A percentile compares a stretch with the other conserved stretches of the same genome.
Conservation (phyloP, 495 filamentous ascomycete genomes). For the Penicillium longicatenatum region DNA sequence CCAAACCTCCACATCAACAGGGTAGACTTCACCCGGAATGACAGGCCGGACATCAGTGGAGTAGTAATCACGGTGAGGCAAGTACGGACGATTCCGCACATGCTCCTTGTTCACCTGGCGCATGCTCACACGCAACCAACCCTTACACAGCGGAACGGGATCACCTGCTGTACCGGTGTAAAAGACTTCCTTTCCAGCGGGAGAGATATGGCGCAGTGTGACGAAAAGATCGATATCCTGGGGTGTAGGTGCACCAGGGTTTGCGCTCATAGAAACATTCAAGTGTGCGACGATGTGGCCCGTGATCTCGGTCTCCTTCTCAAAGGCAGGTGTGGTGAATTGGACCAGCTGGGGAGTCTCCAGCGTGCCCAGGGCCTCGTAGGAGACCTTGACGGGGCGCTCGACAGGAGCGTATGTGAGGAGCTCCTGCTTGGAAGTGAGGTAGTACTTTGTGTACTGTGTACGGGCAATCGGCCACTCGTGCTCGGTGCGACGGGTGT, state of each 20-base stretch:
- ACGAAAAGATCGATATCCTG: constrained; percentile 62
- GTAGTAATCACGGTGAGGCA: constrained; percentile 63
- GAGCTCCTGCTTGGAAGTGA: constrained; percentile 51
- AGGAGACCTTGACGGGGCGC: constrained; percentile 51
- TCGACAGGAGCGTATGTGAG: constrained; percentile 55
- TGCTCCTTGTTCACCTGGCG: constrained; percentile 53
- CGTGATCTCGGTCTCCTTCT: constrained; percentile 63
- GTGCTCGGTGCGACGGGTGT: constrained; percentile 51
- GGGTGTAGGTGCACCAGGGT: constrained; percentile 29
- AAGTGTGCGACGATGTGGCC: constrained; percentile 65
- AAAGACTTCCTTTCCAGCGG: constrained; percentile 58
- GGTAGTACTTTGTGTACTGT: constrained; percentile 57
- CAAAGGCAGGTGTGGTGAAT: constrained; percentile 57
- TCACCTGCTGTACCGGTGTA: constrained; percentile 60
- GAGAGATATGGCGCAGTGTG: constrained; percentile 63
- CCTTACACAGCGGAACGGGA: constrained; percentile 41
- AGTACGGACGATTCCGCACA: constrained; percentile 48
- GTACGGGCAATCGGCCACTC: constrained; percentile 68
- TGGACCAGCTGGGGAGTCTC: constrained; percentile 30
- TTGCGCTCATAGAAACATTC: constrained; percentile 56
- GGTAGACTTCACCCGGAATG: constrained; percentile 57
- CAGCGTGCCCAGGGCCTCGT: constrained; percentile 54
- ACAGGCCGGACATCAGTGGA: constrained; percentile 58
- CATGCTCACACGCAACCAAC: constrained; percentile 53
- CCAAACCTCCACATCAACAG: constrained; percentile 68